These are phyloP conservation scores for Cryptosporidium xiaoi DNA, from an alignment of 169 alveolate species.

Conservation along the genomic window DNA sequence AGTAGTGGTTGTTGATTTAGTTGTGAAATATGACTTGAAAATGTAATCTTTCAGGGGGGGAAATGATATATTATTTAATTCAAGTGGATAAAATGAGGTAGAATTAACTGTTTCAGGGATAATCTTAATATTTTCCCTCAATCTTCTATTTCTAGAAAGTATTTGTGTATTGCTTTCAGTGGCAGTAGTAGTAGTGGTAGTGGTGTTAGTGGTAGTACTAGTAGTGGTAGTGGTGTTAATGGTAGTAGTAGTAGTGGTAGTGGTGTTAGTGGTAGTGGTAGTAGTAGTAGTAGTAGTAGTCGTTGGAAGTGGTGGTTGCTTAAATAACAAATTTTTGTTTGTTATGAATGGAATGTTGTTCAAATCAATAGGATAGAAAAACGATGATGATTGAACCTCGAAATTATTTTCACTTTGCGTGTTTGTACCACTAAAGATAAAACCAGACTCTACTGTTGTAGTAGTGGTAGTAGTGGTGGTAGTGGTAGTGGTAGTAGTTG, in stretches of 20 bases:
- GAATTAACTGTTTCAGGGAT: not conserved
- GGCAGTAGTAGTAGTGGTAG: too few species aligned
- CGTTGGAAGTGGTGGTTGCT: not conserved
- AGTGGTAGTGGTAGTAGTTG: conserved; percentile 8
- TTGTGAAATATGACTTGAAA: not conserved
- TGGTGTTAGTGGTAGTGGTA: too few species aligned
- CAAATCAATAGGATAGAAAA: conserved; percentile 35
- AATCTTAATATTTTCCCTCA: not conserved
- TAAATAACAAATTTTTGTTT: conserved; percentile 8
- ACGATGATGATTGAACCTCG: conserved; percentile 1
- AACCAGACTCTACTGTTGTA: not conserved
- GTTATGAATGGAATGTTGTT: conserved; percentile 20
- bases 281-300: too few species aligned
- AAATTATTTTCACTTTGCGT: not conserved
- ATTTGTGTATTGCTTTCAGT: too few species aligned
- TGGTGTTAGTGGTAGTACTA: too few species aligned
- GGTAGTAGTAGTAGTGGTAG: too few species aligned
- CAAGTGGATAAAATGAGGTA: not conserved
- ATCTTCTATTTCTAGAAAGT: not conserved
- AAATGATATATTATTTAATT: not conserved
- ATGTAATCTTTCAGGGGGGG: not conserved
- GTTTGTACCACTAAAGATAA: not conserved
- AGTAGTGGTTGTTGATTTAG: not conserved
- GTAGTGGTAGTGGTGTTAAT: too few species aligned
- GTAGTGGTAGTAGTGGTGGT: conserved; percentile 8